Conservation (phyloP, 441 rosid genomes). For the Populus hybrid region DNA sequence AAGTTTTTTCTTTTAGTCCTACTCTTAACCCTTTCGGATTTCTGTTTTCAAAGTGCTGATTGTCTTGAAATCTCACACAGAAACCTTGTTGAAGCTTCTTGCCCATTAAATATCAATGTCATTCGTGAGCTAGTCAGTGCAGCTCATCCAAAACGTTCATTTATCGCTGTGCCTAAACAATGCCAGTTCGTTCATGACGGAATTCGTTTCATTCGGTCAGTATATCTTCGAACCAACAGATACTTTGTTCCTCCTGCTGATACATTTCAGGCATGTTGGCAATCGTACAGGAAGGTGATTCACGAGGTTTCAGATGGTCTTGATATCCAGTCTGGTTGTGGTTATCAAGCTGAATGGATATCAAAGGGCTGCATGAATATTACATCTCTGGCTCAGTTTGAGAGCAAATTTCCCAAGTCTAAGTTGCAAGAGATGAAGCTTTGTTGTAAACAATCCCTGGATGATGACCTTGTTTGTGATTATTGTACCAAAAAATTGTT, state of each 20-base stretch:
- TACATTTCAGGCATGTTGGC: constrained; percentile 39
- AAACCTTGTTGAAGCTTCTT: constrained; percentile 15
- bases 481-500: constrained; percentile 32
- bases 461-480: constrained; percentile 28
- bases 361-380: constrained; percentile 34
- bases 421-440: constrained; percentile 23
- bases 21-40: neutral
- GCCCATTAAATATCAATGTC: constrained; percentile 42
- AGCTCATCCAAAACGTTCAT: constrained; percentile 16
- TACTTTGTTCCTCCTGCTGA: constrained; percentile 39
- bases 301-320: constrained; percentile 25
- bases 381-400: constrained; percentile 38
- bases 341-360: constrained; percentile 37
- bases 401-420: constrained; percentile 26
- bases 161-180: constrained; percentile 2
- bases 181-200: constrained; percentile 37
- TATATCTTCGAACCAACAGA: constrained; percentile 33
- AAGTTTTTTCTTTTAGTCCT: constrained; percentile 9
- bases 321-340: constrained; percentile 35
- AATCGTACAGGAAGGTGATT: constrained; percentile 27
- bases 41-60: neutral
- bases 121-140: constrained; percentile 26
- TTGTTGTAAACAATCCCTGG: constrained; percentile 28
- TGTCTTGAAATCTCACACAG: neutral
- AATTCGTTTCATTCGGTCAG: constrained; percentile 37